A percentile compares a stretch with the other conserved stretches of the same genome.
Conservation (phyloP, 768 basidiomycete genomes). For the Mycena olivaceomarginata region DNA sequence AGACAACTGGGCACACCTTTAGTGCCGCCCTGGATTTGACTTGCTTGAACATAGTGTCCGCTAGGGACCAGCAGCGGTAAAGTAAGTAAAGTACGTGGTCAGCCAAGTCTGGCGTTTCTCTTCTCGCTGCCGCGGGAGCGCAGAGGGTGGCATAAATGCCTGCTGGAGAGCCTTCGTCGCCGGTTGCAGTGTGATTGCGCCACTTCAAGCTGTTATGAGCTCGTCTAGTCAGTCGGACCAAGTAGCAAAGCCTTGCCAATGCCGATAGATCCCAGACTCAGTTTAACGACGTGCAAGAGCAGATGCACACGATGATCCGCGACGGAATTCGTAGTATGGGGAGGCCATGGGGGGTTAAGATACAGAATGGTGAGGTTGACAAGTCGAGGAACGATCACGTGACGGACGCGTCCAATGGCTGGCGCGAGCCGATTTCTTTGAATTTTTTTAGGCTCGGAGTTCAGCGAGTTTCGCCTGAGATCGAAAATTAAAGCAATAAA, state of each 20-base stretch:
- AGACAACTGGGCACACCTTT: conserved; percentile 73
- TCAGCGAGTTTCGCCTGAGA: no score
- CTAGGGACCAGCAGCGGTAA: conserved; percentile 84
- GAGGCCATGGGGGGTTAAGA: conserved; percentile 69
- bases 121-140: not conserved
- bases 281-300: conserved; percentile 22
- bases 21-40: conserved; percentile 97
- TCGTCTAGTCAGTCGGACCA: conserved; percentile 97
- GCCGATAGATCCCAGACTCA: conserved; percentile 63
- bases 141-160: not conserved
- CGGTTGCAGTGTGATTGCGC: conserved; percentile 96
- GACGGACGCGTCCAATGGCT: not conserved
- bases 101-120: conserved; percentile 77
- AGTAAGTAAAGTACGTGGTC: conserved; percentile 94
- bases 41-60: conserved; percentile 93
- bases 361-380: no score
- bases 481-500: no score
- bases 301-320: conserved; percentile 88
- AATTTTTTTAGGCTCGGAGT: no score
- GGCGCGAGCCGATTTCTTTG: no score
- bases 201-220: conserved; percentile 74
- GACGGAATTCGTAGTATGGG: conserved; percentile 95
- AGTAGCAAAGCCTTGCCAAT: conserved; percentile 91
- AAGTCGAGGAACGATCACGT: not conserved
- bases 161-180: conserved; percentile 52